Base-by-base conservation (phyloP, 352 stramenopile genomes). In the Globisporangium middletonii region DNA sequence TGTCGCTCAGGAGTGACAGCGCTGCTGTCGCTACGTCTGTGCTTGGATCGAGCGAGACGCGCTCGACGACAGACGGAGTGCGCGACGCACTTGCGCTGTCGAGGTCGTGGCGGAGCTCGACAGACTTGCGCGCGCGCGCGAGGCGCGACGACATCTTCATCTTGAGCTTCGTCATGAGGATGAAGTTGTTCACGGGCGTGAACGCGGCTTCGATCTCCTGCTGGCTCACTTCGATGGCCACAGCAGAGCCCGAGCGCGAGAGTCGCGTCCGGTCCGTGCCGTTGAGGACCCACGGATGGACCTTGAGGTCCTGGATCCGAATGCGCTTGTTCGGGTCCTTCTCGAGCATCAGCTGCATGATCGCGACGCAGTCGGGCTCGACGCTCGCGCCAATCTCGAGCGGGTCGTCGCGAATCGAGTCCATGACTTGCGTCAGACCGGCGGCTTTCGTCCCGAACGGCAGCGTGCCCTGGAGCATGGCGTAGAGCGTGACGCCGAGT, bases 131-230 rank as follows among this genome's bases (percentile, higher is more conserved):
- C 13, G 19, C 74, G 0, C 63, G 62, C 8, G 77, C 78, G 5
- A 89, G 64, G 0, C 76, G 68, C 3, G 71, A 69, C 8, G 74
- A 75, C 74, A 89, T 84, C 48, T 82, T 85, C 60, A 92, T 78
- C 53, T 92, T 92, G 57, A 92, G 69, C 33, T 82, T 82, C 23
- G 73, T 79, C 60, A 89, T 85, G 37, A 92, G 69, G 27, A 92
- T 80, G 57, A 92, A 88, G 60, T 89, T 92, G 60, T 92, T 92
- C 13, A 89, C 69, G 1, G 81, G 81, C 11, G 79, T 92, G 62
- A 92, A 89, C 15, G 81, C 81, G 3, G 71, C 74, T 48, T 89
- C 79, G 55, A 92, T 88, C 46, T 92, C 81, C 47, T 84, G 68
- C 15, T 72, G 59, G 3, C 69, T 83, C 42, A 92, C 79, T 12